Evolutionary conservation across 257 asterid species (phyloP).

Genomic region (Solanum peruvianum): DNA sequence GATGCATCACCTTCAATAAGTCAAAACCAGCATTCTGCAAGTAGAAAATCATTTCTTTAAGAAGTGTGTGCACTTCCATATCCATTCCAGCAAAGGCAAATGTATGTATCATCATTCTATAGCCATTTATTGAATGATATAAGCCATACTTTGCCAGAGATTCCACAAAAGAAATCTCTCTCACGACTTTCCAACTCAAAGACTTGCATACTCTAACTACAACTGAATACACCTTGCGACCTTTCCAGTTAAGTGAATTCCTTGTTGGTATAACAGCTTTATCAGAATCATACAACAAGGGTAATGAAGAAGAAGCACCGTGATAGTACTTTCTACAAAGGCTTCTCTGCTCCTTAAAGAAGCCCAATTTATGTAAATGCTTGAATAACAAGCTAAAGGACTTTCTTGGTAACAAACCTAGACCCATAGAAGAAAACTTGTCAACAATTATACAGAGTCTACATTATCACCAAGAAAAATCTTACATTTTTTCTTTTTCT

Average conservation of each 20-base stretch:
- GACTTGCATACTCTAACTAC: constrained; percentile 51
- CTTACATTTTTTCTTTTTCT: neutral
- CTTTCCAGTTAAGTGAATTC: neutral
- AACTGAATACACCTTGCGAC: constrained; percentile 16
- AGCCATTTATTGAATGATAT: constrained; percentile 16
- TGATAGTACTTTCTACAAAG: constrained; percentile 21
- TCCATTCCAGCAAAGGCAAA: constrained; percentile 46
- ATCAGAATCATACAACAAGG: constrained; percentile 24
- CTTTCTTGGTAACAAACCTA: constrained; percentile 19
- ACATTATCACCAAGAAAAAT: neutral
- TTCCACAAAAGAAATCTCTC: constrained; percentile 16
- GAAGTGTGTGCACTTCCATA: constrained; percentile 33
- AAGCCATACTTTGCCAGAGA: constrained; percentile 39
- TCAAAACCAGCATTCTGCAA: constrained; percentile 22
- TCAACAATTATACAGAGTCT: neutral
- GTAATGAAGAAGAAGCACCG: neutral
- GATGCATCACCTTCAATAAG: constrained; percentile 22
- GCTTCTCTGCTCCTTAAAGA: neutral
- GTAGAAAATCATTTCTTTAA: constrained; percentile 33
- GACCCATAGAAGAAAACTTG: constrained; percentile 34
- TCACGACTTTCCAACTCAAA: constrained; percentile 35
- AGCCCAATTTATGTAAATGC: constrained; percentile 8
- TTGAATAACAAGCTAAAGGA: constrained; percentile 7
- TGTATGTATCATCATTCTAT: constrained; percentile 24
- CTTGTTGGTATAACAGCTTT: constrained; percentile 2